Evolutionary conservation across 441 rosid species (phyloP).

Genomic region (Euphorbia corollata): DNA sequence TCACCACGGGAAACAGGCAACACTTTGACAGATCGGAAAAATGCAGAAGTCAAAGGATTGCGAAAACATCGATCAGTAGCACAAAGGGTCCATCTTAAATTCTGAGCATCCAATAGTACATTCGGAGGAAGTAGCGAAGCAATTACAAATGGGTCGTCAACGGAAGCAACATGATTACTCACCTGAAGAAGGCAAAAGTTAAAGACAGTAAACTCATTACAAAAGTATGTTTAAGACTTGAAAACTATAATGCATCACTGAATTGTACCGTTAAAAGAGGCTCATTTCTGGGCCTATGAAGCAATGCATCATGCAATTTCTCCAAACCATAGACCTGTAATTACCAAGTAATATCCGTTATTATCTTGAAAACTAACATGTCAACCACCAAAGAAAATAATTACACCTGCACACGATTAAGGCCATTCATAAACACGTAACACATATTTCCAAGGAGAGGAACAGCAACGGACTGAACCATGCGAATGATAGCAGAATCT

Average conservation of each 20-base stretch:
- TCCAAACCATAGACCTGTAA: conserved; percentile 79
- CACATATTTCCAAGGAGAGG: conserved; percentile 89
- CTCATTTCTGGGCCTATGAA: conserved; percentile 58
- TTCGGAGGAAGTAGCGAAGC: conserved; percentile 81
- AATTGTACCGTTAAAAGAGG: conserved; percentile 68
- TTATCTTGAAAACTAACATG: neutral
- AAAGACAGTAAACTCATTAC: neutral
- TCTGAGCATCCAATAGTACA: conserved; percentile 68
- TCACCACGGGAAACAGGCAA: conserved; percentile 90
- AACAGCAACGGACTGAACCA: conserved; percentile 78
- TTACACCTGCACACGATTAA: conserved; percentile 73
- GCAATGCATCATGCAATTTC: conserved; percentile 75
- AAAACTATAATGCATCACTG: neutral
- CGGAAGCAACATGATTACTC: conserved; percentile 92
- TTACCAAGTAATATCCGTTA: conserved; percentile 1
- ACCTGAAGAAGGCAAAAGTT: conserved; percentile 36
- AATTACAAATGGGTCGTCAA: conserved; percentile 85
- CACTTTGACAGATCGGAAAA: conserved; percentile 75
- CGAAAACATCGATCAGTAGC: conserved; percentile 22
- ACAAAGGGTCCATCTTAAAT: conserved; percentile 91
- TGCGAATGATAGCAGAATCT: conserved; percentile 54
- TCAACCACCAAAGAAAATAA: neutral
- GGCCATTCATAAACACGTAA: conserved; percentile 89
- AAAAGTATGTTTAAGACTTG: neutral
- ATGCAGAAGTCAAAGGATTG: conserved; percentile 83